phyloP scores from a whole-genome alignment of 106 monocot species.

The Gastrodia elata region DNA sequence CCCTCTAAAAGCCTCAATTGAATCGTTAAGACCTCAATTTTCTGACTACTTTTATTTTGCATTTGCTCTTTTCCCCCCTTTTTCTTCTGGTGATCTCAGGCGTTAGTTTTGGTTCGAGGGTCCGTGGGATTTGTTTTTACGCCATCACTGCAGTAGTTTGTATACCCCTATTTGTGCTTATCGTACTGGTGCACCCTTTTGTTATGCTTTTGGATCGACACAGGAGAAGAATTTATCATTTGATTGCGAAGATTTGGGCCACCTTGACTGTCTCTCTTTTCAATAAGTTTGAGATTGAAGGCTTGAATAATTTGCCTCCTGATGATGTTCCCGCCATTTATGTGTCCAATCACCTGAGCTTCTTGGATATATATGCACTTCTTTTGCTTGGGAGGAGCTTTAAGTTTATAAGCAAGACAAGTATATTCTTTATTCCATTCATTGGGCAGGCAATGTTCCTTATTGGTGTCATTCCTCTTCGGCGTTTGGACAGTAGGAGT shows the following conservation, averaged over 20 bases:
- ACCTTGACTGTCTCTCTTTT: conserved; percentile 52
- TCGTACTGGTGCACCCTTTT: conserved; percentile 68
- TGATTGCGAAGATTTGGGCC: conserved; percentile 75
- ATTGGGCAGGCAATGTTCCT: conserved; percentile 95
- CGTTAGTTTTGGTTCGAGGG: conserved; percentile 35
- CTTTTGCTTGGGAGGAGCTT: conserved; percentile 74
- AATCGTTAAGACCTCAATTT: not conserved
- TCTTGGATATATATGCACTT: conserved; percentile 87
- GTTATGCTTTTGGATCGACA: conserved; percentile 72
- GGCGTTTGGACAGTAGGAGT: conserved; percentile 85
- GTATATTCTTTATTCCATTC: conserved; percentile 74
- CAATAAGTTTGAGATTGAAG: conserved; percentile 55
- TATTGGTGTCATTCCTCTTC: conserved; percentile 68
- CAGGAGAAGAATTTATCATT: conserved; percentile 56
- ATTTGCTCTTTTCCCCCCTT: too few relatives aligned
- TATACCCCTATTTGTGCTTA: conserved; percentile 48
- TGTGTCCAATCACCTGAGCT: conserved; percentile 96
- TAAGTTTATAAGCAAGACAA: conserved; percentile 94
- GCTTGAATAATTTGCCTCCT: conserved; percentile 72
- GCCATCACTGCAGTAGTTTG: conserved; percentile 28
- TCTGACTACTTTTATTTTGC: not conserved
- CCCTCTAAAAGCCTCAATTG: not conserved
- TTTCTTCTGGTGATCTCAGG: conserved; percentile 14
- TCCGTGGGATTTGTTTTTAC: conserved; percentile 77
- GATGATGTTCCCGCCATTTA: conserved; percentile 53